Evolutionary conservation across 805 yeast genomes (phyloP), one percentile per base, ranked within the genome.

Genomic region (Yamadazyma philogaea): DNA sequence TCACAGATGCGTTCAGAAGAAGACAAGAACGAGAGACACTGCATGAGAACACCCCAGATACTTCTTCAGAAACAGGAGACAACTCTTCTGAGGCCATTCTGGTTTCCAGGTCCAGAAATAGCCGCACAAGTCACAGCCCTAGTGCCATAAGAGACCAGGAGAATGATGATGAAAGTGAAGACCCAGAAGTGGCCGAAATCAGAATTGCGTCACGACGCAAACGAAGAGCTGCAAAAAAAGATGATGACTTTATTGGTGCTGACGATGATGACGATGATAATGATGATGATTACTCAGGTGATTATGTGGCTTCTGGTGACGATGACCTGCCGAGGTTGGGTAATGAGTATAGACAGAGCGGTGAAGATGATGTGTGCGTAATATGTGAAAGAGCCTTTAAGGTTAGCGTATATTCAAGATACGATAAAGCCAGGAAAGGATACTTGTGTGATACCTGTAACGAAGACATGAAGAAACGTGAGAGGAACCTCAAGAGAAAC

Each of bases 1-100:
- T 90, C 64, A 84, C 96, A 1, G 88, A 81, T 44, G 81, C 79
- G 32, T 88, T 88, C 57, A 72, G 89, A 55, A 66, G 60, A 44
- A 53, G 70, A 43, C 46, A 43, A 19, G 45, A 34, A 22, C 36
- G 48, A 15, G 52, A 40, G 22, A 42, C 21, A 17, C 39, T 33
- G 4, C 28, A 24, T n/a, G 20, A 24, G 10, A 18, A 15, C 38
- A 2, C 37, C 15, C 18, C n/a, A 34, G 16, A 19, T 20, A 12
- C n/a, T 8, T 12, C 28, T 24, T 24, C 28, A 7, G 28, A 24
- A 24, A 24, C 28, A 24, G 8, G 10, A 24, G 28, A 24, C n/a
- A 7, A 7, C 12, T 24, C 28, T 24, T 24, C 28, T 24, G 39
- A 36, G 31, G 7, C 39, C 16, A 6, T 14, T 24, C 28, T n/a